These are phyloP conservation scores for Citrus cavaleriei DNA, from an alignment of 345 rosid genomes.

Conservation along the genomic window DNA sequence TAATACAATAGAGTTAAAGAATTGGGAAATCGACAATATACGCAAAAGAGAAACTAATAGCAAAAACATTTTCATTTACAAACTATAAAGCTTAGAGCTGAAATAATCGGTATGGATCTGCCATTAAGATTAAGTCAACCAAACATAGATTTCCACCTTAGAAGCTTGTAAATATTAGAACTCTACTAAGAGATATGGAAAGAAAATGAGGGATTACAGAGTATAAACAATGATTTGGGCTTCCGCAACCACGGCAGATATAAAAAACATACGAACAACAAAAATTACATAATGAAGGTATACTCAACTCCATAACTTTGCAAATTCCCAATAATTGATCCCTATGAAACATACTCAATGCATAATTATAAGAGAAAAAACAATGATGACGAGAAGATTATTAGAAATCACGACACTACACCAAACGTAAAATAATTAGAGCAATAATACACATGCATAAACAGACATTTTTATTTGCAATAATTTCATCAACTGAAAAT, in stretches of 20 bases:
- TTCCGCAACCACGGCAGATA: background rate
- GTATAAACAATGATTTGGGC: background rate
- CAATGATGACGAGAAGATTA: background rate
- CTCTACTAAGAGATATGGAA: background rate
- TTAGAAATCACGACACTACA: background rate
- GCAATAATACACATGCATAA: background rate
- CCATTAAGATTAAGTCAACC: background rate
- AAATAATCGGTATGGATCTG: conserved; percentile 5
- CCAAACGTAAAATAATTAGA: background rate
- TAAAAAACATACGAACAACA: background rate
- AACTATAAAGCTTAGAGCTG: background rate
- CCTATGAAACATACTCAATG: background rate
- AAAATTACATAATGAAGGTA: background rate
- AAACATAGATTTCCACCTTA: background rate
- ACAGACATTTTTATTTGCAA: background rate
- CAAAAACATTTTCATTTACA: too few relatives aligned
- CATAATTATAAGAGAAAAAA: background rate
- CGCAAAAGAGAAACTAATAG: background rate
- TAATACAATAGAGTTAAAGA: background rate
- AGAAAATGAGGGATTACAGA: background rate
- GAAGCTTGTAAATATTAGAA: background rate
- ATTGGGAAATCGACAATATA: background rate
- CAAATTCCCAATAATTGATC: background rate
- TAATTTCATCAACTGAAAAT: background rate
- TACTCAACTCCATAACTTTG: background rate